Evolutionary conservation across 1,139 yeast species (phyloP), one percentile per base, ranked within the genome.

Genomic region (Candida sp.): DNA sequence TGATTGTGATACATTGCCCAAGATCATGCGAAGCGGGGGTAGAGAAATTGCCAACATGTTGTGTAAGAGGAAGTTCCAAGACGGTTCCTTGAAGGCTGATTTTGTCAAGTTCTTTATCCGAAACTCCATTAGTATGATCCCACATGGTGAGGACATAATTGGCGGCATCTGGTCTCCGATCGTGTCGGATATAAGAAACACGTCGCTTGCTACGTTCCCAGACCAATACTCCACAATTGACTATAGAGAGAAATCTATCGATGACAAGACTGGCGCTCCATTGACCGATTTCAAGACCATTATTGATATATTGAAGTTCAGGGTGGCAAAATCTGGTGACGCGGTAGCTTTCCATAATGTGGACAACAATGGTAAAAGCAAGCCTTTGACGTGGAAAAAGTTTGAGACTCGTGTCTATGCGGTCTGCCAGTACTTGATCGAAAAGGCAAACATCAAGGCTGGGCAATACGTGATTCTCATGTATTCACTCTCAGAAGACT

Each of bases 21-120:
- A 97, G 62, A 88, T 90, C 27, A 77, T 85, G 65, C 75, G 96
- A 61, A 86, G 91, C 68, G 97, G 97, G 6, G 86, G 96, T 9
- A 77, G 88, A 32, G 99, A 96, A 62, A 89, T 94, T 58, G 98
- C 99, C 2, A 94, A 93, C 59, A 90, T 93, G 86, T 78, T 96
- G 47, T 93, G 97, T 59, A 91, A 93, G 56, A 85, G 90, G 60
- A 80, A 84, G 57, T 92, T 92, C 62, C 77, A 87, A 46, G 88
- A 85, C 58, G 98, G 98, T 1, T 76, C 82, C 8, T 72, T 94
- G 34, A 80, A 84, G 30, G 88, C 96, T 0, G 88, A 85, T 39
- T 93, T 83, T 68, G 93, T 92, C 48, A 91, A 90, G 63, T 94
- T 93, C 63, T 88, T 88, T 52, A 81, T 88, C 28, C 77, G 83